These are phyloP conservation scores for Sordariomycetes sp. DNA, from an alignment of 2,329 filamentous ascomycete genomes.

Conservation along the genomic window DNA sequence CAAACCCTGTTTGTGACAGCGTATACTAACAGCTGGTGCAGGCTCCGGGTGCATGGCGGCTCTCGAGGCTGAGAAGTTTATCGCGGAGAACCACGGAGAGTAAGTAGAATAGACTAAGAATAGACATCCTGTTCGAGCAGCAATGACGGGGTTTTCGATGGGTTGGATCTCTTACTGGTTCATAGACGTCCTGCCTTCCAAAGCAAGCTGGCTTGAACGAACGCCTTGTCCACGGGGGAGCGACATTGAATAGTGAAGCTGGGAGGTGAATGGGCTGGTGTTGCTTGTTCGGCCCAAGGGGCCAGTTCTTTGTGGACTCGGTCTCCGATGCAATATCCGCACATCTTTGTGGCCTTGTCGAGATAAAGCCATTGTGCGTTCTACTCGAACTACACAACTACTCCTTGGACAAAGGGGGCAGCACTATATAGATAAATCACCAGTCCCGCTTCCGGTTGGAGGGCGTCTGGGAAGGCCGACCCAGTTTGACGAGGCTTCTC, in stretches of 20 bases:
- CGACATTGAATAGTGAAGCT: background rate
- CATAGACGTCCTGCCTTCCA: background rate
- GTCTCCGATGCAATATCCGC: too few relatives aligned
- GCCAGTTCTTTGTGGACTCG: background rate
- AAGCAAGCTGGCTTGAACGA: background rate
- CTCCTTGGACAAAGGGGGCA: too few relatives aligned
- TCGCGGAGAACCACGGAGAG: constrained; percentile 60
- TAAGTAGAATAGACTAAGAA: background rate
- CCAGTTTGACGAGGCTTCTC: too few relatives aligned
- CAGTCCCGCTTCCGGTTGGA: too few relatives aligned
- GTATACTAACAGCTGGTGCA: constrained; percentile 22
- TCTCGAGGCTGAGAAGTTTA: constrained; percentile 88
- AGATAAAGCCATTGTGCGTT: too few relatives aligned
- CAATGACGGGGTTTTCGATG: background rate
- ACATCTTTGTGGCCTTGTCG: too few relatives aligned
- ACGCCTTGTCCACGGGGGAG: background rate
- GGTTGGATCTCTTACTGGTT: background rate
- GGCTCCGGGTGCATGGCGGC: constrained; percentile 92
- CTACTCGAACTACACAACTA: too few relatives aligned
- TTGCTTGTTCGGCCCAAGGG: background rate
- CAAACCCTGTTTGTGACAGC: background rate
- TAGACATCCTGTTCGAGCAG: background rate
- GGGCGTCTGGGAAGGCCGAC: too few relatives aligned
- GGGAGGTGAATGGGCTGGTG: background rate
- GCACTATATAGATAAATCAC: too few relatives aligned